phyloP scores from a whole-genome alignment of 768 basidiomycete species.

The Psilocybe tampanensis region DNA sequence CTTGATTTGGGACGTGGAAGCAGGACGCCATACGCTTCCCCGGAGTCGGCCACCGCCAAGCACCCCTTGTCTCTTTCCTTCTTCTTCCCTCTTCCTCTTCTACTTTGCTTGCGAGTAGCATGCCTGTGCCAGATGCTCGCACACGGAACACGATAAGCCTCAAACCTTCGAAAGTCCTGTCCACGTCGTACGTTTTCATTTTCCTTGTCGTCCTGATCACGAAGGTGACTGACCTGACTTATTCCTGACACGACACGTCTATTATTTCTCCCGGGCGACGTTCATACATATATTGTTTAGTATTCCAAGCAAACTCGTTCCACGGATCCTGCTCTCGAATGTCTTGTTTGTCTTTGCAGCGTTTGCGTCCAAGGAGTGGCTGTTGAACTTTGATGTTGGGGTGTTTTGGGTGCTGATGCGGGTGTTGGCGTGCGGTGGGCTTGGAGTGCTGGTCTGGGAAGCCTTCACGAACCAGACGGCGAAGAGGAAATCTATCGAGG shows the following conservation, averaged over 20 bases:
- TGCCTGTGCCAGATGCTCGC: constrained; percentile 70
- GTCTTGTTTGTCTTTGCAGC: constrained; percentile 63
- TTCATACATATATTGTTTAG: constrained; percentile 30
- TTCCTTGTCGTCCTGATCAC: constrained; percentile 2
- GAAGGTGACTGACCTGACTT: constrained; percentile 3
- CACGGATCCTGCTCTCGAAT: constrained; percentile 62
- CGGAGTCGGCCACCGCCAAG: too few relatives aligned
- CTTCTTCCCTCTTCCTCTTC: neutral
- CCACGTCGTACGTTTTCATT: constrained; percentile 51
- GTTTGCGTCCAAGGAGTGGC: constrained; percentile 66
- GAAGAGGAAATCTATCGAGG: constrained; percentile 62
- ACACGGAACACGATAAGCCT: constrained; percentile 66
- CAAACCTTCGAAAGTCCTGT: constrained; percentile 55
- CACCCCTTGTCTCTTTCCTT: constrained; percentile 1
- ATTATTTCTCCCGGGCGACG: neutral
- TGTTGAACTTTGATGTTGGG: constrained; percentile 66
- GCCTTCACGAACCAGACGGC: constrained; percentile 52
- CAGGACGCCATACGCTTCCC: neutral
- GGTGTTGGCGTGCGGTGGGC: constrained; percentile 70
- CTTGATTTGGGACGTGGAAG: constrained; percentile 3
- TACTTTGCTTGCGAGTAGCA: constrained; percentile 29
- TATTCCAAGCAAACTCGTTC: constrained; percentile 53
- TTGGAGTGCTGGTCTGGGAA: constrained; percentile 66
- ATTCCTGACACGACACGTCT: constrained; percentile 24
- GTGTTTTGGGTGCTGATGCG: constrained; percentile 80